Percentiles rank a stretch among this genome's conserved stretches.
Conservation (phyloP, 2,329 filamentous ascomycete species). For the Pestalotiopsis sp. region DNA sequence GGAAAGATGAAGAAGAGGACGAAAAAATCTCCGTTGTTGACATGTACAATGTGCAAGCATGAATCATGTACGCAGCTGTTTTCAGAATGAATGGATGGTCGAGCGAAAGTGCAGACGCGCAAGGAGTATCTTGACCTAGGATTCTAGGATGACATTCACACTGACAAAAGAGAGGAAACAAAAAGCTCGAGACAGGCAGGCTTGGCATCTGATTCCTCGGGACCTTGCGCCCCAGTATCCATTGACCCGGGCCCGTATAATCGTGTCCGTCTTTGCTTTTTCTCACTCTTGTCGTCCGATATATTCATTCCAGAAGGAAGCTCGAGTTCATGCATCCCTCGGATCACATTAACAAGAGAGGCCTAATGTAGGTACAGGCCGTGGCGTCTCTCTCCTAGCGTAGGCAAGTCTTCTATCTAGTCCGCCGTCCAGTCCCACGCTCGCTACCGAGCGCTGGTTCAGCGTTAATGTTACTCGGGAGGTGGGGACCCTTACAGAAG, state of each 20-base stretch:
- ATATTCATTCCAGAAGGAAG: not conserved
- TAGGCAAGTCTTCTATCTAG: not conserved
- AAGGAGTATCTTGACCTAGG: no score
- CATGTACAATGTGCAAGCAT: no score
- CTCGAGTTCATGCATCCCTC: not conserved
- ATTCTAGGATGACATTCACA: no score
- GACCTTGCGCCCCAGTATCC: not conserved
- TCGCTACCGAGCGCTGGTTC: not conserved
- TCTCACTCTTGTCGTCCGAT: not conserved
- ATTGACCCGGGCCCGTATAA: no score
- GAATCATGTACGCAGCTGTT: no score
- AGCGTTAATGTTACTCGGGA: not conserved
- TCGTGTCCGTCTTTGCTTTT: not conserved
- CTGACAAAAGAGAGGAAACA: not conserved
- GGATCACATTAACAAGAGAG: not conserved
- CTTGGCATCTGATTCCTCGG: conserved; percentile 7
- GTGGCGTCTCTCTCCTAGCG: not conserved
- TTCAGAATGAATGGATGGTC: no score
- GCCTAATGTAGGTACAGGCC: not conserved
- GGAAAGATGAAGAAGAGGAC: not conserved
- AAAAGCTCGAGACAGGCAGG: not conserved
- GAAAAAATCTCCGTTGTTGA: not conserved
- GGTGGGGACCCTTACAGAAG: not conserved
- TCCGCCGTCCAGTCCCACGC: not conserved
- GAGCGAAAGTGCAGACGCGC: no score